Evolutionary conservation across 371 early-diverging fungal genomes (phyloP).

Genomic region (Dichotomocladium elegans): DNA sequence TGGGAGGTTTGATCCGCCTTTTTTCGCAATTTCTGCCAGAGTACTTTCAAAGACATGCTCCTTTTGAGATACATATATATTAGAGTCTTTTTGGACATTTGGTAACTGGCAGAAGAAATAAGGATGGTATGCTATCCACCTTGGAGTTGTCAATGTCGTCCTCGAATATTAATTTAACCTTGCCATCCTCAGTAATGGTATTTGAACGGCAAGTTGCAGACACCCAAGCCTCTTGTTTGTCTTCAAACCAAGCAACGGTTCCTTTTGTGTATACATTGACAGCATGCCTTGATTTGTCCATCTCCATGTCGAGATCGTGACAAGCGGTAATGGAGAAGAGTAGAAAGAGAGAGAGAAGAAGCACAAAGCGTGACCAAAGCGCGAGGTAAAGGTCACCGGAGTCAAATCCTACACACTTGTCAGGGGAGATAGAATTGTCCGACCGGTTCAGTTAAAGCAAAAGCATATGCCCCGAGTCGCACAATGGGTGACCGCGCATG

Average conservation of each 20-base stretch:
- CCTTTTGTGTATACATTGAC: slow-evolving; percentile 64
- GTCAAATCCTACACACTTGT: background rate
- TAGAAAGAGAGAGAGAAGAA: background rate
- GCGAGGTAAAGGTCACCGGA: too few relatives aligned
- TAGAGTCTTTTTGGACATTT: background rate
- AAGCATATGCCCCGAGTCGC: too few relatives aligned
- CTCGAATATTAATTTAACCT: slow-evolving; percentile 57
- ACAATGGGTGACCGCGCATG: too few relatives aligned
- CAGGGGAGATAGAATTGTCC: too few relatives aligned
- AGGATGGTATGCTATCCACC: slow-evolving; percentile 14
- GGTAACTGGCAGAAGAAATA: background rate
- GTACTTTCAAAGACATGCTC: slow-evolving; percentile 66
- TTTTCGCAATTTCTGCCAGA: slow-evolving; percentile 59
- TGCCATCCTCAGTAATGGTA: slow-evolving; percentile 44
- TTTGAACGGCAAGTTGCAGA: slow-evolving; percentile 64
- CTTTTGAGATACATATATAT: slow-evolving; percentile 29
- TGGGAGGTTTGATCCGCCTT: slow-evolving; percentile 67
- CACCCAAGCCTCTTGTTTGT: slow-evolving; percentile 84
- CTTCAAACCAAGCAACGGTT: slow-evolving; percentile 81
- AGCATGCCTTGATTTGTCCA: slow-evolving; percentile 27
- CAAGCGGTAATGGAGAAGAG: background rate
- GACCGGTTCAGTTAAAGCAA: too few relatives aligned
- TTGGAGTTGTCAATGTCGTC: slow-evolving; percentile 54
- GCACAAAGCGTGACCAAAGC: too few relatives aligned
- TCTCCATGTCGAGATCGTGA: slow-evolving; percentile 2